Evolutionary conservation across 164 flowering plant genomes (phyloP).

Genomic region (Litsea cubeba): DNA sequence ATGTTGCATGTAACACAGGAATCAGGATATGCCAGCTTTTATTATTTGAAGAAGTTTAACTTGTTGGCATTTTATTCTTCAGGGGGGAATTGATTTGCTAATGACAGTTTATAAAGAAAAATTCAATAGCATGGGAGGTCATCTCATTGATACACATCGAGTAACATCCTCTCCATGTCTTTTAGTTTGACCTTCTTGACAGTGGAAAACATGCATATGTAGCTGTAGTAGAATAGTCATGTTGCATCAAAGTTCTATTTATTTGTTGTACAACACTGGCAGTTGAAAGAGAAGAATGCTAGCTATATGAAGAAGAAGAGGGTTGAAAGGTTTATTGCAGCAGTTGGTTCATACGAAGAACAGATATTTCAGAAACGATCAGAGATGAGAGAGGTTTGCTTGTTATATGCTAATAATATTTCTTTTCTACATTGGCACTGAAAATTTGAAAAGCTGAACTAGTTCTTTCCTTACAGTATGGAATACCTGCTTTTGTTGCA

Average conservation of each 20-base stretch:
- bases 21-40: too few relatives aligned
- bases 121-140: conserved; percentile 45
- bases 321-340: conserved; percentile 40
- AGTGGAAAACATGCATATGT: too few relatives aligned
- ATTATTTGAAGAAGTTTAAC: too few relatives aligned
- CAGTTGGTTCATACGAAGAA: conserved; percentile 41
- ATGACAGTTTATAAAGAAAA: conserved; percentile 42
- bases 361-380: conserved; percentile 45
- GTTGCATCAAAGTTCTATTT: background rate
- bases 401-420: background rate
- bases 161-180: conserved; percentile 15
- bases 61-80: background rate
- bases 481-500: background rate
- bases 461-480: too few relatives aligned
- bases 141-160: conserved; percentile 32
- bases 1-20: too few relatives aligned
- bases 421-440: background rate
- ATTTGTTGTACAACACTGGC: conserved; percentile 2
- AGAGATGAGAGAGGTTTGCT: conserved; percentile 9
- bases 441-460: too few relatives aligned
- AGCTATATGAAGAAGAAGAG: conserved; percentile 34
- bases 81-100: conserved; percentile 49
- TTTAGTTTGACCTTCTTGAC: too few relatives aligned
- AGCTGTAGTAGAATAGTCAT: background rate
- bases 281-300: conserved; percentile 30